Evolutionary conservation across 2,329 filamentous ascomycete species (phyloP).

Genomic region (Bisporella sp.): DNA sequence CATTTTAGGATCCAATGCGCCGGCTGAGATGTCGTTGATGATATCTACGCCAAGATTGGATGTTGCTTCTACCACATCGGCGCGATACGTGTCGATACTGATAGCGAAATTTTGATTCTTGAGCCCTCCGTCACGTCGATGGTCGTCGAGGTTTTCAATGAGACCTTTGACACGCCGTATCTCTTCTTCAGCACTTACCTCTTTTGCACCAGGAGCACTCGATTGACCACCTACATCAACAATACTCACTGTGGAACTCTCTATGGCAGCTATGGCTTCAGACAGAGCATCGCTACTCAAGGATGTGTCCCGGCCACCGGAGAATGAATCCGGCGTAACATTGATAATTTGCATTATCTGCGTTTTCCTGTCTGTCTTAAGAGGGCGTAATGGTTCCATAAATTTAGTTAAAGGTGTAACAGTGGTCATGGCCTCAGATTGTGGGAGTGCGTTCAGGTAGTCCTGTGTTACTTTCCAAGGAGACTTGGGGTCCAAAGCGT

Average conservation of each 20-base stretch:
- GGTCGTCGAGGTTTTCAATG: conserved; percentile 55
- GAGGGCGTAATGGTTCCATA: conserved; percentile 50
- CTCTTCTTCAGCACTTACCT: conserved; percentile 69
- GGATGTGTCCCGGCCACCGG: conserved; percentile 55
- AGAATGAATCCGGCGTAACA: conserved; percentile 93
- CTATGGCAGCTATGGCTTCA: conserved; percentile 29
- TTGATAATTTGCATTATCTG: conserved; percentile 93
- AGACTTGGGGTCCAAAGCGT: conserved; percentile 42
- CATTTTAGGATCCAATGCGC: conserved; percentile 73
- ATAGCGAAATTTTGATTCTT: conserved; percentile 60
- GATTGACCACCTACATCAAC: conserved; percentile 93
- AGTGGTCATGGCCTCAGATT: conserved; percentile 45
- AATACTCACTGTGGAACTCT: conserved; percentile 67
- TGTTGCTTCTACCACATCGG: conserved; percentile 70
- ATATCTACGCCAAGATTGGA: conserved; percentile 78
- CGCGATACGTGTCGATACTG: conserved; percentile 89
- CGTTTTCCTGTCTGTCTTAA: conserved; percentile 50
- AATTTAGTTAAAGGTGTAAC: conserved; percentile 47
- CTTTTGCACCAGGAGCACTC: conserved; percentile 67
- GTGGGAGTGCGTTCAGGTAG: conserved; percentile 52
- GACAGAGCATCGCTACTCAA: conserved; percentile 46
- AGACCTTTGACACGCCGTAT: conserved; percentile 69
- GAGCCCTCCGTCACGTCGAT: conserved; percentile 38
- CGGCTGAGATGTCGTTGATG: conserved; percentile 90
- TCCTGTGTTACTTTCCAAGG: conserved; percentile 57